These are phyloP conservation scores for Xylariaceae sp. DNA, from an alignment of 2,329 filamentous ascomycete species.

Conservation along the genomic window DNA sequence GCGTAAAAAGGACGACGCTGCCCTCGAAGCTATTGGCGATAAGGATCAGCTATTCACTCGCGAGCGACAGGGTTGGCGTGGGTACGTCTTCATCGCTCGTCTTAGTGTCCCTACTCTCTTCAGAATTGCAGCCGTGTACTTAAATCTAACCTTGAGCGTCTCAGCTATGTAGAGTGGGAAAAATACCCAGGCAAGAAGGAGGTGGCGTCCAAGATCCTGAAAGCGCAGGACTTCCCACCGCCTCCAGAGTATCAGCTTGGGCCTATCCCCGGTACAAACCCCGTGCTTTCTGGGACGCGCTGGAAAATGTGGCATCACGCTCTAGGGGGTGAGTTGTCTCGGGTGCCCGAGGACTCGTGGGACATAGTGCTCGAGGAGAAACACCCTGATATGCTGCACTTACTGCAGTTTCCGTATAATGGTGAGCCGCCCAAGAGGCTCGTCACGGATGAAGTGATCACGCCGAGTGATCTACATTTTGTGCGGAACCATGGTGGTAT, in stretches of 20 bases:
- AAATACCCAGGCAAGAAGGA: conserved; percentile 66
- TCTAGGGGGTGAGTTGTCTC: conserved; percentile 42
- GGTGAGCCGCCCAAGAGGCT: conserved; percentile 59
- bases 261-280: conserved; percentile 55
- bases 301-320: conserved; percentile 61
- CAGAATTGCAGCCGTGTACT: too few species aligned
- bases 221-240: conserved; percentile 48
- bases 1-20: background rate
- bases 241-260: conserved; percentile 56
- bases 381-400: conserved; percentile 57
- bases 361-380: conserved; percentile 55
- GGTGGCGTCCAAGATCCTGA: conserved; percentile 54
- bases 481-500: conserved; percentile 72
- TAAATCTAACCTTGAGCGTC: too few species aligned
- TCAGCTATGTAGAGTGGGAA: conserved; percentile 66
- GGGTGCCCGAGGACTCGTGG: conserved; percentile 59
- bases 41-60: background rate
- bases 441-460: conserved; percentile 54
- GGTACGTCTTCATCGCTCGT: background rate
- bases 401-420: conserved; percentile 64
- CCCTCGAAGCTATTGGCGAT: background rate
- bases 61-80: background rate
- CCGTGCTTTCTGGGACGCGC: conserved; percentile 45
- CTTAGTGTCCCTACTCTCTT: background rate
- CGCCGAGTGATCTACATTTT: conserved; percentile 58